These are phyloP conservation scores for Metschnikowia peoriensis DNA, from an alignment of 805 yeast species.

Conservation along the genomic window DNA sequence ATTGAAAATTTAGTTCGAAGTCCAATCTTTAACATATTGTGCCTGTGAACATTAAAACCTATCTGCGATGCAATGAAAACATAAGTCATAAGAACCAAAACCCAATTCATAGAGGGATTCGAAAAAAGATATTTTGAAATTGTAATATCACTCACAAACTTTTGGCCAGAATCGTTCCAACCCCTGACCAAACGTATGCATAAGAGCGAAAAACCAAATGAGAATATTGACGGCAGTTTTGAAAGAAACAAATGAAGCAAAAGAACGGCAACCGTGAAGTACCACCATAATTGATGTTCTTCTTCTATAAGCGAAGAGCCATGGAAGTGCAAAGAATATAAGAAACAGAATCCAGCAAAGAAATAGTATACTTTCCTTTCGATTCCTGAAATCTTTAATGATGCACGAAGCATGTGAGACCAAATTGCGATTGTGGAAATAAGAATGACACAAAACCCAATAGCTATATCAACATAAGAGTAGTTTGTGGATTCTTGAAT, in stretches of 20 bases:
- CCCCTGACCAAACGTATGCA: conserved; percentile 63
- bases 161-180: conserved; percentile 92
- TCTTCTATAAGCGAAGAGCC: conserved; percentile 82
- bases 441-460: conserved; percentile 18
- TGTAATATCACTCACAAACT: conserved; percentile 45
- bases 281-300: conserved; percentile 97
- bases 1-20: conserved; percentile 22
- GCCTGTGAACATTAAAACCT: background rate
- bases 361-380: background rate
- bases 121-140: conserved; percentile 43
- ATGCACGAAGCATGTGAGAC: background rate
- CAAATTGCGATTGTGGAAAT: conserved; percentile 6
- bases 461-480: conserved; percentile 47
- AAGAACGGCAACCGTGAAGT: conserved; percentile 22
- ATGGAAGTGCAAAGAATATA: conserved; percentile 70
- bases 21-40: background rate
- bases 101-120: conserved; percentile 45
- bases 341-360: conserved; percentile 37
- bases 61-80: conserved; percentile 19
- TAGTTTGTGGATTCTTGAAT: conserved; percentile 73
- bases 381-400: background rate
- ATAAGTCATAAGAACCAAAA: conserved; percentile 42
- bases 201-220: conserved; percentile 19
- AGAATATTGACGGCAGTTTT: conserved; percentile 1
- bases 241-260: conserved; percentile 9